Conservation (phyloP, 495 filamentous ascomycete genomes). For the Gamarada debralockiae region DNA sequence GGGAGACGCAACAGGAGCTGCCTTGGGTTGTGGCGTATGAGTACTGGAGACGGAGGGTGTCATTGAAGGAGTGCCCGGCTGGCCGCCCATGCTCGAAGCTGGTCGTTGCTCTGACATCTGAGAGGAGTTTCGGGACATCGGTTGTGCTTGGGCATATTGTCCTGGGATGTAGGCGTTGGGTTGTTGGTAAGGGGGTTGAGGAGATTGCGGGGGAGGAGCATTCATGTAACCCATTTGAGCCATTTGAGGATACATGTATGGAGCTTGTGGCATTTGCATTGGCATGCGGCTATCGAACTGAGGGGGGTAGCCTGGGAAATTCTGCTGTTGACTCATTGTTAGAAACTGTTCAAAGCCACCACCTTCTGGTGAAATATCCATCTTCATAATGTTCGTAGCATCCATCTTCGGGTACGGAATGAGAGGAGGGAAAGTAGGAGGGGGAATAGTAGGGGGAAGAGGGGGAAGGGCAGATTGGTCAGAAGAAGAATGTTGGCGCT, state of each 20-base stretch:
- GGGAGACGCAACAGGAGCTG: constrained; percentile 55
- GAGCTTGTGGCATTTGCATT: constrained; percentile 33
- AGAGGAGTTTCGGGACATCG: constrained; percentile 81
- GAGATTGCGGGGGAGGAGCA: constrained; percentile 41
- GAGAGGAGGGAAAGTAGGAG: constrained; percentile 30
- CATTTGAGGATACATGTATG: constrained; percentile 41
- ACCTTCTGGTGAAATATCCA: constrained; percentile 65
- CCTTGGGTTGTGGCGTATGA: constrained; percentile 53
- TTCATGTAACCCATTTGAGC: constrained; percentile 43
- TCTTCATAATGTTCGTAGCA: constrained; percentile 5
- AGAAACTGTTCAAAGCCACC: constrained; percentile 73
- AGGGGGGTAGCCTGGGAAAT: constrained; percentile 36
- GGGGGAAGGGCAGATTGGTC: constrained; percentile 6
- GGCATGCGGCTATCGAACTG: constrained; percentile 20
- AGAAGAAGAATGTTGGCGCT: not conserved
- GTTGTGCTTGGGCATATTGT: constrained; percentile 52
- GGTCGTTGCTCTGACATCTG: constrained; percentile 75
- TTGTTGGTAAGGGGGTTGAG: constrained; percentile 47
- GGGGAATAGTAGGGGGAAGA: constrained; percentile 28
- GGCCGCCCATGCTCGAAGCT: constrained; percentile 71
- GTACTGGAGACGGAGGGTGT: constrained; percentile 38
- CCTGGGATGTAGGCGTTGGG: constrained; percentile 38
- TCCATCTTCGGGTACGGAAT: not conserved
- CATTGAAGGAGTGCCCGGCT: constrained; percentile 47
- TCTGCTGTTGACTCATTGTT: constrained; percentile 54